Percentiles rank a stretch among this genome's conserved stretches.
These are phyloP conservation scores for Amoeboaphelidium occidentale DNA, from an alignment of 371 early-diverging fungal species.

Conservation along the genomic window DNA sequence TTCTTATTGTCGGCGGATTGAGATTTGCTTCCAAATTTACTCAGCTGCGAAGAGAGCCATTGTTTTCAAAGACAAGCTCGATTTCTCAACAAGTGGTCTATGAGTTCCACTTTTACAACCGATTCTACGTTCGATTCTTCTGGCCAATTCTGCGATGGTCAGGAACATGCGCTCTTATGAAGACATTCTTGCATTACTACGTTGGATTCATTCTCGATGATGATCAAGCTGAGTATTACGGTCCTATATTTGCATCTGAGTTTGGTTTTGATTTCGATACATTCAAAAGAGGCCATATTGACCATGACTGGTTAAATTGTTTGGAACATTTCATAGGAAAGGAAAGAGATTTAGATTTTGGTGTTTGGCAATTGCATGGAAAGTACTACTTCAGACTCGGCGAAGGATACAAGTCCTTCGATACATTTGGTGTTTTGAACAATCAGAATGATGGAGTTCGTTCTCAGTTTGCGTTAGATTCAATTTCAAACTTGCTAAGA, in stretches of 20 bases:
- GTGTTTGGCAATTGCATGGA: not conserved
- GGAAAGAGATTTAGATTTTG: not conserved
- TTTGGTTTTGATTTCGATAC: not conserved
- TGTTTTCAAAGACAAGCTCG: not conserved
- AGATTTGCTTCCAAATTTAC: not conserved
- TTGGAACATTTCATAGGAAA: not conserved
- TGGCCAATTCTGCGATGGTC: not conserved
- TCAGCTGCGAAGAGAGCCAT: not conserved
- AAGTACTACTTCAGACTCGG: not conserved
- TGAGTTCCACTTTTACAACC: not conserved
- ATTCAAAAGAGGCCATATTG: not conserved
- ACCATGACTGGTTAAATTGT: not conserved
- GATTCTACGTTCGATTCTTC: not conserved
- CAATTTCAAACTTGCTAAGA: too few species aligned
- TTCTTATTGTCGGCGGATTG: not conserved
- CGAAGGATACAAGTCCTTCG: too few species aligned
- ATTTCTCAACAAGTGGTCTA: not conserved
- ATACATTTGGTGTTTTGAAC: too few species aligned
- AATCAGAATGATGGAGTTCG: too few species aligned
- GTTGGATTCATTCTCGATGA: not conserved
- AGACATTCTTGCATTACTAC: not conserved
- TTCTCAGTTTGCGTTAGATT: too few species aligned
- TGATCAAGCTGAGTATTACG: not conserved
- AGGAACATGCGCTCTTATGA: not conserved
- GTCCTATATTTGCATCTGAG: not conserved